Evolutionary conservation across 257 asterid species (phyloP).

Genomic region (Solanum etuberosum): DNA sequence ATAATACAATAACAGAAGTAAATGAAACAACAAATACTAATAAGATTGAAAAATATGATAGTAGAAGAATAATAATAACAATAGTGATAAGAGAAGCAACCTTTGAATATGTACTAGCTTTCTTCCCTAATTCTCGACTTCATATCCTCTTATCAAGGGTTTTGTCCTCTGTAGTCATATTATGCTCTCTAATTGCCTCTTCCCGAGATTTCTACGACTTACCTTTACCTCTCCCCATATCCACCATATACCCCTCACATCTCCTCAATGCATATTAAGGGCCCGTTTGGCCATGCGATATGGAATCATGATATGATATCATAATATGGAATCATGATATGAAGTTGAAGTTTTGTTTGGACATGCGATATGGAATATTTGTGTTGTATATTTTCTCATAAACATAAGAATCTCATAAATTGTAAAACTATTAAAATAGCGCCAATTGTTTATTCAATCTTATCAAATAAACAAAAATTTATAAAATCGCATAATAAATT

Average conservation of each 20-base stretch:
- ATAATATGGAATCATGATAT: no score
- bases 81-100: neutral
- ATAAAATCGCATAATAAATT: no score
- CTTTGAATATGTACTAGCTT: neutral
- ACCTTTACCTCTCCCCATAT: neutral
- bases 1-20: neutral
- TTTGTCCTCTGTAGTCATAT: neutral
- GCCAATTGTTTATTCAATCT: no score
- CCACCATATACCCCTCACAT: neutral
- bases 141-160: neutral
- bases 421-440: no score
- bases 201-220: neutral
- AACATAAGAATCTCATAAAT: no score
- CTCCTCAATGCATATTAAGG: neutral
- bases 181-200: neutral
- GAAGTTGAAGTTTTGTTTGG: no score
- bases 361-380: no score
- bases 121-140: neutral
- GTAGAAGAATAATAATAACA: neutral
- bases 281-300: no score
- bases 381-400: no score
- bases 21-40: neutral
- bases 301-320: no score
- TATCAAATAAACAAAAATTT: no score
- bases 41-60: neutral